phyloP scores from a whole-genome alignment of 2,329 filamentous ascomycete genomes.

The Massarina eburnea region DNA sequence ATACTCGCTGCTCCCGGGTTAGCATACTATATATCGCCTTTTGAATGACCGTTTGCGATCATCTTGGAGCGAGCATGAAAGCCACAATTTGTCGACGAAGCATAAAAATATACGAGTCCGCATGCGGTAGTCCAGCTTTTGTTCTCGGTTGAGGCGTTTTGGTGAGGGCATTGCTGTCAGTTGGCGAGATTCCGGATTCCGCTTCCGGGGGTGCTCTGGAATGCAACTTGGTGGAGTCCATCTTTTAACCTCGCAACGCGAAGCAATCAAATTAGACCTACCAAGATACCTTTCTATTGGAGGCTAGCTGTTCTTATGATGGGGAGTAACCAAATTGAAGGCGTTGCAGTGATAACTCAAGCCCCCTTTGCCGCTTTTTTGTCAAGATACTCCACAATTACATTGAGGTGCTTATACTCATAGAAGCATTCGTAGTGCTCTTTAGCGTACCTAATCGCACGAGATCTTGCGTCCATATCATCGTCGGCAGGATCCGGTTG shows the following conservation, averaged over 20 bases:
- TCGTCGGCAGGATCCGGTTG: conserved; percentile 16
- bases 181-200: conserved; percentile 13
- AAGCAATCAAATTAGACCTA: neutral
- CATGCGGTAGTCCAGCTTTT: conserved; percentile 22
- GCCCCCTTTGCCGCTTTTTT: neutral
- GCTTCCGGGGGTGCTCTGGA: conserved; percentile 20
- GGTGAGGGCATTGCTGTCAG: conserved; percentile 3
- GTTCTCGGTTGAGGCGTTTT: conserved; percentile 8
- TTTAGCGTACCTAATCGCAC: conserved; percentile 25
- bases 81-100: conserved; percentile 1
- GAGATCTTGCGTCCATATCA: conserved; percentile 18
- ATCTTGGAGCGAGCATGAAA: conserved; percentile 7
- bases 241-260: conserved; percentile 1
- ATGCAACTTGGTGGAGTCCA: conserved; percentile 15
- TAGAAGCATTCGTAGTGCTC: conserved; percentile 25
- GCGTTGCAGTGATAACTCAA: neutral
- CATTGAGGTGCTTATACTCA: conserved; percentile 16
- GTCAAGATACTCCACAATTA: conserved; percentile 21
- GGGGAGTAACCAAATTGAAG: no score
- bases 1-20: conserved; percentile 7
- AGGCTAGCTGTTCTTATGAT: no score
- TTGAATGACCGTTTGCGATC: conserved; percentile 21
- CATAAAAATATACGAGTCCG: conserved; percentile 17
- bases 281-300: no score
- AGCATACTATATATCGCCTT: conserved; percentile 10